These are phyloP conservation scores for Aspergillus oerlinghausenensis DNA, from an alignment of 2,329 filamentous ascomycete genomes.

Conservation along the genomic window DNA sequence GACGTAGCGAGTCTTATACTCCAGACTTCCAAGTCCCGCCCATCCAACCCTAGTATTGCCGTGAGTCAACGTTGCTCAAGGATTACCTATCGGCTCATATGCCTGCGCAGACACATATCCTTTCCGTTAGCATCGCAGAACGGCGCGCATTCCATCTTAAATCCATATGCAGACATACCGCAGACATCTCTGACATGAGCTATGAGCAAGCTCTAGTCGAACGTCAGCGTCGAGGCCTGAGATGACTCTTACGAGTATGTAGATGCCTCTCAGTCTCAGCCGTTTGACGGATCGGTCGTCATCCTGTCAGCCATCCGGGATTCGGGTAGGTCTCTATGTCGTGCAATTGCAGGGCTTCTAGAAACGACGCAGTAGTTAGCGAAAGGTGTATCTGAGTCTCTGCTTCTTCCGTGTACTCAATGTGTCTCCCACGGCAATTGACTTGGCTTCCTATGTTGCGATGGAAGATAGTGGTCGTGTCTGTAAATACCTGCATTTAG, in stretches of 20 bases:
- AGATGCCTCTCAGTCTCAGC: neutral
- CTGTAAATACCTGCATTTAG: neutral
- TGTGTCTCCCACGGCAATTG: neutral
- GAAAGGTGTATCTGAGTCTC: neutral
- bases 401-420: neutral
- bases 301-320: neutral
- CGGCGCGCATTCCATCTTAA: too few species aligned
- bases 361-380: neutral
- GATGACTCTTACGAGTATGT: neutral
- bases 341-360: neutral
- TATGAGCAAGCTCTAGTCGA: neutral
- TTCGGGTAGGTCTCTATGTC: neutral
- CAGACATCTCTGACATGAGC: neutral
- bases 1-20: too few species aligned
- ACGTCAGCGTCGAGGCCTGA: neutral
- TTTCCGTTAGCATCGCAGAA: too few species aligned
- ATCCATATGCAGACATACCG: neutral
- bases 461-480: neutral
- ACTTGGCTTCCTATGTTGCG: neutral
- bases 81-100: too few species aligned
- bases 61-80: neutral
- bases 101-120: too few species aligned
- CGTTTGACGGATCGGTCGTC: neutral
- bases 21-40: neutral
- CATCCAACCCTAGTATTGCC: neutral